phyloP scores from a whole-genome alignment of 768 basidiomycete species.

The Pseudohyphozyma bogoriensis region DNA sequence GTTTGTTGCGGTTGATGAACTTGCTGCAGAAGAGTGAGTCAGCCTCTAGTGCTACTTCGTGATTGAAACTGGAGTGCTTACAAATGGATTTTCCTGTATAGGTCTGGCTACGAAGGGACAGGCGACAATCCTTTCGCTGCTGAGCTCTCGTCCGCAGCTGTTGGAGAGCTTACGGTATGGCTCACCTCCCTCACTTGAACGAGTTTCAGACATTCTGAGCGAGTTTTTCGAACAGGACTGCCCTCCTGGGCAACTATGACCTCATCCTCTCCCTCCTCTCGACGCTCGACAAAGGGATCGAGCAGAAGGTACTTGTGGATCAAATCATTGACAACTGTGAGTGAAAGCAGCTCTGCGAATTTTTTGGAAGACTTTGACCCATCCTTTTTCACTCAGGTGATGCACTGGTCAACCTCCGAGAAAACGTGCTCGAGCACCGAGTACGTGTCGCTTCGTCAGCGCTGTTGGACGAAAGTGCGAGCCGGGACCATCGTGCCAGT shows the following conservation, averaged over 20 bases:
- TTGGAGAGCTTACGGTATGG: constrained; percentile 52
- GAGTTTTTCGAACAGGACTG: constrained; percentile 48
- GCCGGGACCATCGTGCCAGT: constrained; percentile 4
- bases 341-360: constrained; percentile 3
- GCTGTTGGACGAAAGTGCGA: constrained; percentile 50
- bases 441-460: constrained; percentile 70
- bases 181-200: no score
- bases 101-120: constrained; percentile 16
- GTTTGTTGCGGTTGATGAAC: constrained; percentile 38
- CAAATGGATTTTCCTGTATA: not conserved
- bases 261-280: constrained; percentile 79
- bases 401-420: constrained; percentile 81
- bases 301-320: constrained; percentile 83
- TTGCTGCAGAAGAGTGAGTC: constrained; percentile 42
- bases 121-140: constrained; percentile 51
- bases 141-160: constrained; percentile 66
- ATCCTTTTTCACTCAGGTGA: constrained; percentile 50
- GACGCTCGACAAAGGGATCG: constrained; percentile 75
- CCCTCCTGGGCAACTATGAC: constrained; percentile 84
- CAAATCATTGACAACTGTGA: constrained; percentile 68
- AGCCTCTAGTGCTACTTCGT: no score
- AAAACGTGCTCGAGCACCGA: constrained; percentile 72
- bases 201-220: not conserved
- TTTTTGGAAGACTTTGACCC: no score
- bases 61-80: not conserved